Evolutionary conservation across 768 basidiomycete genomes (phyloP).

Genomic region (Boletus reticulatus): DNA sequence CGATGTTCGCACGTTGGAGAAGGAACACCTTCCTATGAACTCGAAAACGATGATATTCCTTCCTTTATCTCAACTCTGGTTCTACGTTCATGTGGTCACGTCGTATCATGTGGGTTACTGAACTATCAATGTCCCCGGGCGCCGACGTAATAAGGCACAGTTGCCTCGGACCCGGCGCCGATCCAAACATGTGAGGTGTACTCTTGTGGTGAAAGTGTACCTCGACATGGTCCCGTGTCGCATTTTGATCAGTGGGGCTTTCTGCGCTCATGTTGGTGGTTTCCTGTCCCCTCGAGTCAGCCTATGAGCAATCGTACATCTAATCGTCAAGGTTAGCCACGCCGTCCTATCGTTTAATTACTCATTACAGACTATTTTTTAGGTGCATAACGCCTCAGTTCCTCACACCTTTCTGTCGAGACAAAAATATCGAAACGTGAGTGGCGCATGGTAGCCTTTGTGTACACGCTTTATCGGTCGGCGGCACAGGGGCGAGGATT

Average conservation of each 20-base stretch:
- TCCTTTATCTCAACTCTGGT: too few species aligned
- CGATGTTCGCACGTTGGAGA: too few species aligned
- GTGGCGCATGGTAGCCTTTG: not conserved
- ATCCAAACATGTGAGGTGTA: too few species aligned
- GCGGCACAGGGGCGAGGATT: not conserved
- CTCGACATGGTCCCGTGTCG: not conserved
- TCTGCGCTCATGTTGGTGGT: conserved; percentile 5
- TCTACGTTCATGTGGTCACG: not conserved
- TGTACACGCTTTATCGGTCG: not conserved
- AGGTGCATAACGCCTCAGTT: not conserved
- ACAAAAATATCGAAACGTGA: not conserved
- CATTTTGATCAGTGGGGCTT: not conserved
- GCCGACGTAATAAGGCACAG: too few species aligned
- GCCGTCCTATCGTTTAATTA: not conserved
- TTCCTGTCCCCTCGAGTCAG: not conserved
- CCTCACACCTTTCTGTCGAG: not conserved
- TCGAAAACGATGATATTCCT: too few species aligned
- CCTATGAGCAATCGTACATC: not conserved
- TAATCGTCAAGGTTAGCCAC: not conserved
- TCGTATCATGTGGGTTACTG: not conserved
- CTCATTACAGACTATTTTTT: not conserved
- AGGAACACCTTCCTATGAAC: too few species aligned
- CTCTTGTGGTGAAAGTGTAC: too few species aligned
- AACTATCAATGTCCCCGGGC: not conserved
- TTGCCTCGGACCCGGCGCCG: too few species aligned